phyloP scores from a whole-genome alignment of 208 protist genomes.

The Herpetomonas muscarum region DNA sequence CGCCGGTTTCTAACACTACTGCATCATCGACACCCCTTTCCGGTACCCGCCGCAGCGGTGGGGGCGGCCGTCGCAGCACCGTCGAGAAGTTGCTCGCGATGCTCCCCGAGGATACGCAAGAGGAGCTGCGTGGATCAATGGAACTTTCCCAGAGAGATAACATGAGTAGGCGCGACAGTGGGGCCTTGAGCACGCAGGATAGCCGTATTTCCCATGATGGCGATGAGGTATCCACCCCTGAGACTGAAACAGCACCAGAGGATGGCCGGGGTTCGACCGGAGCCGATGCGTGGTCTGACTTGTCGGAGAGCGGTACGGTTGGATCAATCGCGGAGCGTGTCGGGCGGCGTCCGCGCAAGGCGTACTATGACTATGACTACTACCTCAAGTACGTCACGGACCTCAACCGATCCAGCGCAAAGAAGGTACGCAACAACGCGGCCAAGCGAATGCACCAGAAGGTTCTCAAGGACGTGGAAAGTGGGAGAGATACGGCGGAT shows the following conservation, averaged over 20 bases:
- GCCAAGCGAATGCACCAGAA: conserved; percentile 15
- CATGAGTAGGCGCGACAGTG: too few relatives aligned
- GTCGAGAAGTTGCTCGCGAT: conserved; percentile 40
- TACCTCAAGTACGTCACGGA: conserved; percentile 38
- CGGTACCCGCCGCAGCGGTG: not conserved
- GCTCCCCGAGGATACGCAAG: conserved; percentile 29
- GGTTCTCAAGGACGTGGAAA: conserved; percentile 10
- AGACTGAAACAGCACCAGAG: too few relatives aligned
- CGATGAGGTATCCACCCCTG: too few relatives aligned
- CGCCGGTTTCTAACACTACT: too few relatives aligned
- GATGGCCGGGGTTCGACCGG: too few relatives aligned
- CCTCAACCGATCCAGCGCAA: conserved; percentile 21
- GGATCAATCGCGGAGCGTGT: conserved; percentile 47
- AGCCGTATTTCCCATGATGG: too few relatives aligned
- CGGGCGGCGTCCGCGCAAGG: conserved; percentile 17
- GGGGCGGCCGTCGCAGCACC: conserved; percentile 14
- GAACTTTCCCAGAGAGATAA: too few relatives aligned
- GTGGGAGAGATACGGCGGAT: too few relatives aligned
- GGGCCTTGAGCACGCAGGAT: too few relatives aligned
- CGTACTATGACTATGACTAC: conserved; percentile 31
- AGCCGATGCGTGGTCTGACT: conserved; percentile 9
- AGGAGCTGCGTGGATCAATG: conserved; percentile 14
- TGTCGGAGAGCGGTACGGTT: conserved; percentile 7
- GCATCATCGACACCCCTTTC: conserved; percentile 4
- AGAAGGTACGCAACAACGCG: conserved; percentile 17